Base-by-base conservation (phyloP, 169 alveolate species). In the Amoebophrya sp. region DNA sequence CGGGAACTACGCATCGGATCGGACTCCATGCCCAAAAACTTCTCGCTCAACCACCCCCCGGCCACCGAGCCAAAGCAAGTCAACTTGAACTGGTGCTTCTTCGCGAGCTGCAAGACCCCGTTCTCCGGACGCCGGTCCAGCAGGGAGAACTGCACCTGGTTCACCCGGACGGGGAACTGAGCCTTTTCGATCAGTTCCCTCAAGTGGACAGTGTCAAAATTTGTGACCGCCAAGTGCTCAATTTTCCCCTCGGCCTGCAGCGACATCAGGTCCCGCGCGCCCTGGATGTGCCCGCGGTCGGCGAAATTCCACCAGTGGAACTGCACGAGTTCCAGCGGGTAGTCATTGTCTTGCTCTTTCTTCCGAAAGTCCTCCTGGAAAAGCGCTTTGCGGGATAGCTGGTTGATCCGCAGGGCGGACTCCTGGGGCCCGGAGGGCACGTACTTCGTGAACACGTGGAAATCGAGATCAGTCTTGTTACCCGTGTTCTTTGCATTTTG, bases 111-210 rank as follows among this genome's bases (percentile, higher is more conserved):
- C 35, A 66, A 25, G 32, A 66, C 18, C 32, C 83, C 83, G 83
- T 66, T 66, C 35, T 66, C 83, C 83, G 83, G 38, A 0, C 83
- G 83, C 10, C 83, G 83, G 83, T 66, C 83, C 29, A 66, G 83
- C 39, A 66, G 83, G 35, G 83, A 66, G 35, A 66, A 66, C 83
- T 66, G 83, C 83, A 66, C 83, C 83, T 66, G 83, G 35, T 66
- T 66, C 83, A 66, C 83, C 83, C 39, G 29, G 32, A 66, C 35
- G 32, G 83, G 83, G 18, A 7, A 66, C 83, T 66, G 35, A 12
- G 54, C 54, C 10, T 25, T 2, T 3, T 66, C 83, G 29, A 66
- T 66, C 83, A 66, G 18, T 25, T 66, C 39, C 83, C 18, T 2
- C 83, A 66, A 25, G 35, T 66, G 83, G 32, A 0, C 10, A 0